Percentiles rank a stretch among this genome's conserved stretches.
phyloP scores from a whole-genome alignment of 192 early-diverging fungal species.

The Endogone sp. region DNA sequence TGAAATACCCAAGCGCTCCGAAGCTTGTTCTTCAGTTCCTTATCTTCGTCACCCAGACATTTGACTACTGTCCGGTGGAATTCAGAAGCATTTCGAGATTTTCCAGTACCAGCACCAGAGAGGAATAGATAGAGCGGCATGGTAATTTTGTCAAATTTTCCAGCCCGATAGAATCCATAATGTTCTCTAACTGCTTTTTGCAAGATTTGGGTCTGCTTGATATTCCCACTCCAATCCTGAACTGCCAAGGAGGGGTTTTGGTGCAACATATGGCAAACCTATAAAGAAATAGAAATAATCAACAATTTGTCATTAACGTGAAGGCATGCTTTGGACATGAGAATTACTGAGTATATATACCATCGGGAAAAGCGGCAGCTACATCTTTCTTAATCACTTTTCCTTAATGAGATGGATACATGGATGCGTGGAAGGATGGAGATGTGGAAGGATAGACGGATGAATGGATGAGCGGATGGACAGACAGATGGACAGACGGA shows the following conservation, averaged over 20 bases:
- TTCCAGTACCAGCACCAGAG: conserved; percentile 17
- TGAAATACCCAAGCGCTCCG: conserved; percentile 30
- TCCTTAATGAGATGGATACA: too few species aligned
- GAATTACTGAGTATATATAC: too few species aligned
- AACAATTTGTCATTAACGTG: too few species aligned
- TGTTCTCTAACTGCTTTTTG: conserved; percentile 3
- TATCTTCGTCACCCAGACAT: conserved; percentile 18
- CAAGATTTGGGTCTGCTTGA: conserved; percentile 15
- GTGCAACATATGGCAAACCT: conserved; percentile 7
- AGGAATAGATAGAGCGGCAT: conserved; percentile 22
- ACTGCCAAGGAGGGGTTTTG: conserved; percentile 13
- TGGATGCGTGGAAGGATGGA: too few species aligned
- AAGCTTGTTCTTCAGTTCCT: conserved; percentile 15
- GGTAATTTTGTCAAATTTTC: conserved; percentile 13
- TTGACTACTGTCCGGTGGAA: conserved; percentile 16
- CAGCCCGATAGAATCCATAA: neutral
- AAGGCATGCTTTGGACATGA: too few species aligned
- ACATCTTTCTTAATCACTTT: too few species aligned
- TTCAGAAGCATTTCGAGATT: conserved; percentile 23
- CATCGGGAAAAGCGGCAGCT: too few species aligned
- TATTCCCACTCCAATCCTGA: conserved; percentile 9
- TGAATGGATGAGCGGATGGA: too few species aligned
- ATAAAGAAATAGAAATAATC: neutral
- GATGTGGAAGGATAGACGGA: too few species aligned
- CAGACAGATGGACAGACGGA: too few species aligned